Conservation (phyloP, 257 asterid species). For the Solanum chiquidenum region DNA sequence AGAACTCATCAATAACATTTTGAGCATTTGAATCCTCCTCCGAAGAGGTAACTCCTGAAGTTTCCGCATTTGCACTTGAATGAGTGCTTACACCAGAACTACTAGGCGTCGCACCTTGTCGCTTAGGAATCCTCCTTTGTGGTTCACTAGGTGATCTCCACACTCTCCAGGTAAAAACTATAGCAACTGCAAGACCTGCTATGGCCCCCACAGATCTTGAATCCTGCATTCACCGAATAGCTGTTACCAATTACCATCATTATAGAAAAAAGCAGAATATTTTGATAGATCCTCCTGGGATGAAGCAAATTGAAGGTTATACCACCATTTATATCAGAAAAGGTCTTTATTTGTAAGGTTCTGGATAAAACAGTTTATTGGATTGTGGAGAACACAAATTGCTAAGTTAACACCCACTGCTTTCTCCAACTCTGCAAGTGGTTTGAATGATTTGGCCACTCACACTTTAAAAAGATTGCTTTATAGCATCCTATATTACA, state of each 20-base stretch:
- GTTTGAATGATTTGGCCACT: not conserved
- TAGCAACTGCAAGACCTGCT: constrained; percentile 80
- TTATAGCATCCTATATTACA: not conserved
- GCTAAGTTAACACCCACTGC: not conserved
- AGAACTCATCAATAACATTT: constrained; percentile 68
- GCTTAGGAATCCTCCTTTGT: constrained; percentile 60
- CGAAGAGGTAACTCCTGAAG: constrained; percentile 32
- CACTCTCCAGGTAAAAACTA: constrained; percentile 85
- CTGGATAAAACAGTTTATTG: not conserved
- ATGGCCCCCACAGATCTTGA: constrained; percentile 69
- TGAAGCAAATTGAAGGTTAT: not conserved
- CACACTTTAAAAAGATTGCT: not conserved
- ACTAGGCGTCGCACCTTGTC: constrained; percentile 45
- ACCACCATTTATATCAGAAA: not conserved
- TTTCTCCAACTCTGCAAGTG: not conserved
- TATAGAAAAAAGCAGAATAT: not conserved
- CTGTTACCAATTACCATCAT: not conserved
- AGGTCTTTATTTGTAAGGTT: not conserved
- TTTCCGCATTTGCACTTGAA: constrained; percentile 23
- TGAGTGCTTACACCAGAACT: constrained; percentile 37
- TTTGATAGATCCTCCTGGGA: not conserved
- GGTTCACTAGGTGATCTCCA: constrained; percentile 56
- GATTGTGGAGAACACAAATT: not conserved
- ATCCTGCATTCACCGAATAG: constrained; percentile 40
- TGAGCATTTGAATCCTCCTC: constrained; percentile 52